A percentile compares a stretch with the other conserved stretches of the same genome.
These are phyloP conservation scores for Clonostachys chloroleuca DNA, from an alignment of 2,329 filamentous ascomycete species.

Conservation along the genomic window DNA sequence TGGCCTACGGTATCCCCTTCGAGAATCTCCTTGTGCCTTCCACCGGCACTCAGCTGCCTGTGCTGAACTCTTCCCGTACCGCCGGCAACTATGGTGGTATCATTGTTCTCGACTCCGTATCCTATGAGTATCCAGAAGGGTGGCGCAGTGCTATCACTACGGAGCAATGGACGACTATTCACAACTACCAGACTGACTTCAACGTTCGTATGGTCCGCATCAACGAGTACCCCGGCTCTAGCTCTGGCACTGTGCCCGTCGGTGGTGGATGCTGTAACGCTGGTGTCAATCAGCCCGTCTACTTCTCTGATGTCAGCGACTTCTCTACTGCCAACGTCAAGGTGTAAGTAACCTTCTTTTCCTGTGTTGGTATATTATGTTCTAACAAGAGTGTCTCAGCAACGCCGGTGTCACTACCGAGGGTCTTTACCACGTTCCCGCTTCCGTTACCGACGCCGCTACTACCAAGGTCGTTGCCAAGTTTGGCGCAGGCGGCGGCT, in stretches of 20 bases:
- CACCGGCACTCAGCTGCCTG: conserved; percentile 42
- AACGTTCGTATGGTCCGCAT: conserved; percentile 57
- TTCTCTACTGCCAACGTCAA: conserved; percentile 53
- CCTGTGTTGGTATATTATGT: neutral
- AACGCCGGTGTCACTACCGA: conserved; percentile 40
- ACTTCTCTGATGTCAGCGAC: conserved; percentile 44
- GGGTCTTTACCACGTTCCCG: conserved; percentile 55
- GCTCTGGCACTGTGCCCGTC: conserved; percentile 34
- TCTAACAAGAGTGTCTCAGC: conserved; percentile 6
- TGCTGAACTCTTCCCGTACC: conserved; percentile 39
- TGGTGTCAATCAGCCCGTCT: conserved; percentile 45
- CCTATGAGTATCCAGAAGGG: conserved; percentile 42
- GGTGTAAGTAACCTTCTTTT: conserved; percentile 15
- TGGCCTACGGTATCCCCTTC: conserved; percentile 58
- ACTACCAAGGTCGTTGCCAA: conserved; percentile 49
- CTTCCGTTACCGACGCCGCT: conserved; percentile 44
- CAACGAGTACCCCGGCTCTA: conserved; percentile 48
- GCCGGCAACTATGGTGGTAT: conserved; percentile 57
- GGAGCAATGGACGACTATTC: conserved; percentile 51
- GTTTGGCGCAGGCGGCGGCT: conserved; percentile 38
- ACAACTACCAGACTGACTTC: conserved; percentile 52
- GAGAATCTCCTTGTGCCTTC: conserved; percentile 50
- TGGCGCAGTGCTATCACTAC: conserved; percentile 49
- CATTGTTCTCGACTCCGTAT: conserved; percentile 46
- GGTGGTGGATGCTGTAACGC: conserved; percentile 36